Percentiles rank a stretch among this genome's conserved stretches.
phyloP scores from a whole-genome alignment of 2,329 filamentous ascomycete genomes.

The Penicillium decumbens region DNA sequence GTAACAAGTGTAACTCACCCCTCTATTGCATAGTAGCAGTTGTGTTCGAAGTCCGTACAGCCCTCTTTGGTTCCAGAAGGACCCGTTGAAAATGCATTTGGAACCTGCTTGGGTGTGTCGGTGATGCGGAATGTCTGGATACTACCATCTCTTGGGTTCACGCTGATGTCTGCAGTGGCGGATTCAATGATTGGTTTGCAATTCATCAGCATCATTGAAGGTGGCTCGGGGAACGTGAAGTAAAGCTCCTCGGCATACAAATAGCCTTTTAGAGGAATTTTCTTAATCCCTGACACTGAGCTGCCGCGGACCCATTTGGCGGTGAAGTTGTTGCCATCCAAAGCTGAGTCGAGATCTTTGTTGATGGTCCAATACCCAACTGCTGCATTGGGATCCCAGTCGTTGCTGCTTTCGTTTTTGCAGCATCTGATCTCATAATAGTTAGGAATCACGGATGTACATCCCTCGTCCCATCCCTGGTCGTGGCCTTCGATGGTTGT shows the following conservation, averaged over 20 bases:
- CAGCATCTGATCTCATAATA: constrained; percentile 10
- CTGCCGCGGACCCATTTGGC: constrained; percentile 14
- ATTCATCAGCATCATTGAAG: constrained; percentile 7
- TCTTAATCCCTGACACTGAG: constrained; percentile 7
- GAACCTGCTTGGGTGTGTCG: neutral
- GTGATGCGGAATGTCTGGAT: constrained; percentile 10
- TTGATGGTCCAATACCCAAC: constrained; percentile 15
- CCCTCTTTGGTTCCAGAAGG: neutral
- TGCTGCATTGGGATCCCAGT: neutral
- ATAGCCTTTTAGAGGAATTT: neutral
- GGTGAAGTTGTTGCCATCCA: constrained; percentile 12
- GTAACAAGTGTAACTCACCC: no score
- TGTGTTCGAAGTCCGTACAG: no score
- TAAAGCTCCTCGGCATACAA: neutral
- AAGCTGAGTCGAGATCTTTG: neutral
- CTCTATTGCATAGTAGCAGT: neutral
- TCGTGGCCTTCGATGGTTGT: neutral
- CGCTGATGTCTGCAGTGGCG: constrained; percentile 5
- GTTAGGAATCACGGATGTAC: constrained; percentile 11
- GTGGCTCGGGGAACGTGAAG: neutral
- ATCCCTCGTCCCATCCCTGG: neutral
- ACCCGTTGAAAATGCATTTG: neutral
- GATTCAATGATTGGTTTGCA: constrained; percentile 12
- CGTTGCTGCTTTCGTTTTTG: constrained; percentile 7
- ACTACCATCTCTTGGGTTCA: constrained; percentile 6